Evolutionary conservation across 108 stramenopile species (phyloP), one percentile per base, ranked within the genome.

Genomic region (Parietichytrium sp.): DNA sequence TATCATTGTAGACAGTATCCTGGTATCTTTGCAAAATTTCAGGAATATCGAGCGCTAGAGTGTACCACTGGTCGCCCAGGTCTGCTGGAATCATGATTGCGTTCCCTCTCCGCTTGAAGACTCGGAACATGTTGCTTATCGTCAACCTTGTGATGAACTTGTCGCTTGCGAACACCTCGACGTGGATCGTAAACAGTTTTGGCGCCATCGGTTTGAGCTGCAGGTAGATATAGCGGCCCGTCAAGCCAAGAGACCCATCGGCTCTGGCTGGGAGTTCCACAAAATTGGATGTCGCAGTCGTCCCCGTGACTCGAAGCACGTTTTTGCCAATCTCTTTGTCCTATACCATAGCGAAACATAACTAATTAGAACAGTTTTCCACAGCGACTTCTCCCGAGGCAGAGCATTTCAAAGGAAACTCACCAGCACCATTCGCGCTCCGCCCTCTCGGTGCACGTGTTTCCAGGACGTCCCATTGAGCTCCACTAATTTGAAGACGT

Each of bases 31-130:
- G 38, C 8, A 72, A 20, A 12, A 72, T n/a, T 23, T n/a, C 6
- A 6, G 61, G 61, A 10, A 72, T n/a, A 25, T 72, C 61, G 42
- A 72, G 61, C 2, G 38, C 61, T 31, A 72, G 15, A 1, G 61
- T 72, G 61, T 72, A 72, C 61, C 61, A 72, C 16, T 72, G 38
- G 61, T 72, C 61, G 33, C 38, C 61, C 6, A 72, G 61, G 20
- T 72, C 61, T n/a, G 45, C 38, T 8, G 61, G 61, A 25, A 72
- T 42, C 8, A 72, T 33, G 42, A 72, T 72, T 16, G 38, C 38
- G 33, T 33, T 23, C 16, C 61, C 61, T 31, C 61, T 16, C 38
- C 61, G 6, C 13, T n/a, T 12, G 6, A n/a, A 25, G 13, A 72
- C 61, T 6, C 61, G 33, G 20, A 72, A 72, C 61, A 72, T 72